These are phyloP conservation scores for Actinidia arguta DNA, from an alignment of 179 eudicot genomes.

Conservation along the genomic window DNA sequence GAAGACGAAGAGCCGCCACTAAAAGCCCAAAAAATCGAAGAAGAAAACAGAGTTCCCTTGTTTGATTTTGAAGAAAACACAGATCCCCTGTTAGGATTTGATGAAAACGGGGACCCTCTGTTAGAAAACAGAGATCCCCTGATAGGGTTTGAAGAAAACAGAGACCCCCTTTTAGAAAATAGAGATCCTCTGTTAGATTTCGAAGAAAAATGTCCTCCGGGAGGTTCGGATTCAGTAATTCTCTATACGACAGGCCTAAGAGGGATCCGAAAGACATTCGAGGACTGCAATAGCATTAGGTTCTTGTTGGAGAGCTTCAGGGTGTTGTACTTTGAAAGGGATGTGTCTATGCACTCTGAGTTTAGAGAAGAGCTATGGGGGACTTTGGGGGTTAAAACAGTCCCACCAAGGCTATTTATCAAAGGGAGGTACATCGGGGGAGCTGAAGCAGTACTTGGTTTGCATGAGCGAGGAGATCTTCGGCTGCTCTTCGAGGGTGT, in stretches of 20 bases:
- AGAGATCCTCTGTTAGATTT: constrained; percentile 56
- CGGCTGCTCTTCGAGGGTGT: constrained; percentile 64
- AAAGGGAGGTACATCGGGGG: constrained; percentile 95
- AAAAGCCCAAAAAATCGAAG: constrained; percentile 39
- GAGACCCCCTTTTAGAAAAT: constrained; percentile 7
- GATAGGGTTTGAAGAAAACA: not conserved
- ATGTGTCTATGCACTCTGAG: constrained; percentile 78
- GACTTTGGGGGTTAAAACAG: constrained; percentile 57
- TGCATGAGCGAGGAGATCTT: constrained; percentile 79
- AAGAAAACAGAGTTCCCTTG: constrained; percentile 17
- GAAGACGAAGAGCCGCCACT: constrained; percentile 29
- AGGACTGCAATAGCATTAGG: constrained; percentile 75
- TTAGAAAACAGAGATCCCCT: not conserved
- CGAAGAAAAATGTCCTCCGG: constrained; percentile 77
- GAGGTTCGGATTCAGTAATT: constrained; percentile 66
- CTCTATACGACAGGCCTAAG: constrained; percentile 85
- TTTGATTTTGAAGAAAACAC: not conserved
- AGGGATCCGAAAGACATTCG: constrained; percentile 89
- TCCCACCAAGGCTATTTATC: constrained; percentile 85
- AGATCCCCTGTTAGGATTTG: not conserved
- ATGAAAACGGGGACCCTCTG: too few relatives aligned
- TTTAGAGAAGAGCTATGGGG: constrained; percentile 77
- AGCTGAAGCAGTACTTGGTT: constrained; percentile 62
- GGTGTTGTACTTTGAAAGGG: constrained; percentile 72
- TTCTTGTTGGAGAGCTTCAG: constrained; percentile 66